Evolutionary conservation across 371 early-diverging fungal species (phyloP).

Genomic region (Saksenaea oblongispora): DNA sequence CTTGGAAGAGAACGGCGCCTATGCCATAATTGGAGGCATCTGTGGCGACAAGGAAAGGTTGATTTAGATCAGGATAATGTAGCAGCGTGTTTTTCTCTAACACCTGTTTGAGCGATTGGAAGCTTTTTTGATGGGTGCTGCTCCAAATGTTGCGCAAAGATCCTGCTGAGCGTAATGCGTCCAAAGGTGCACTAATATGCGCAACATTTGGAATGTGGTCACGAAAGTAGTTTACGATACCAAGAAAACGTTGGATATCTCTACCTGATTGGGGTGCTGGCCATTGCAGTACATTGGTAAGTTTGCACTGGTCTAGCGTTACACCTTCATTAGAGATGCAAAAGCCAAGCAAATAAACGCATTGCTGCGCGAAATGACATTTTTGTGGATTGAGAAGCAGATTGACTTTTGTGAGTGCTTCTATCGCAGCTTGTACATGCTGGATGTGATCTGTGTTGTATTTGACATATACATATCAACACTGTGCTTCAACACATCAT

Average conservation of each 20-base stretch:
- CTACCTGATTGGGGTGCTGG: neutral
- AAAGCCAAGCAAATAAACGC: too few species aligned
- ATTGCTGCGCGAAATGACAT: too few species aligned
- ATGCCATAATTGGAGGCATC: constrained; percentile 45
- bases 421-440: too few species aligned
- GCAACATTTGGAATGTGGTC: constrained; percentile 19
- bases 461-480: too few species aligned
- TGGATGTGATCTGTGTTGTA: too few species aligned
- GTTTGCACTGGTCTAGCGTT: too few species aligned
- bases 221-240: constrained; percentile 26
- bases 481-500: too few species aligned
- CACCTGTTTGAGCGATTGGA: constrained; percentile 9
- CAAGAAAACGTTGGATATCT: constrained; percentile 17
- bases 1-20: constrained; percentile 35
- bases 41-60: constrained; percentile 33
- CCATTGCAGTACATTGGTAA: too few species aligned
- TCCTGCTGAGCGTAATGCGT: constrained; percentile 14
- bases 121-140: neutral
- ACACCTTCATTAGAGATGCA: too few species aligned
- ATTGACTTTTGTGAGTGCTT: too few species aligned
- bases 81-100: constrained; percentile 5
- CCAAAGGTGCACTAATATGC: constrained; percentile 19
- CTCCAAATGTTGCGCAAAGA: constrained; percentile 8
- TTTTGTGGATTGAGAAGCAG: too few species aligned
- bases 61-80: constrained; percentile 25